A percentile compares a stretch with the other conserved stretches of the same genome.
phyloP scores from a whole-genome alignment of 371 early-diverging fungal species.

The Apophysomyces elegans region DNA sequence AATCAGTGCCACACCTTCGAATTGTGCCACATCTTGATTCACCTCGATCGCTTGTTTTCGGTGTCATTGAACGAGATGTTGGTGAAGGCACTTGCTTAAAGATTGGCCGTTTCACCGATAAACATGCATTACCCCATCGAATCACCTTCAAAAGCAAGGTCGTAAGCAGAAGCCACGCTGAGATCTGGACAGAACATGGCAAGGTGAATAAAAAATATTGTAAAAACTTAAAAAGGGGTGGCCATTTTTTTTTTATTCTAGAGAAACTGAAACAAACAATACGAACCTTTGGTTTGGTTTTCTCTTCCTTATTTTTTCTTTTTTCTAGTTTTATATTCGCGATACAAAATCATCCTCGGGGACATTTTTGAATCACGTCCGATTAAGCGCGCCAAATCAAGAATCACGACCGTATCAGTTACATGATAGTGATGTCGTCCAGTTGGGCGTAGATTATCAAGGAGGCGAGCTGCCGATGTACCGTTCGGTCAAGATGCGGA shows the following conservation, averaged over 20 bases:
- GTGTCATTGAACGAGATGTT: conserved; percentile 77
- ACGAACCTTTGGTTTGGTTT: conserved; percentile 18
- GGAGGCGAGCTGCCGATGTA: conserved; percentile 56
- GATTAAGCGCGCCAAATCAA: conserved; percentile 77
- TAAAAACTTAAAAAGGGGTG: no score
- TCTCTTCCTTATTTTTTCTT: not conserved
- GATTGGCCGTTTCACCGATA: conserved; percentile 78
- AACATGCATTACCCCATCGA: conserved; percentile 38
- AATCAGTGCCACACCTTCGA: conserved; percentile 61
- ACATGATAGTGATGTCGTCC: conserved; percentile 80
- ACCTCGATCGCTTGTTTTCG: conserved; percentile 75
- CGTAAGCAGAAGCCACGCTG: conserved; percentile 82
- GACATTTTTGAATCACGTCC: conserved; percentile 86
- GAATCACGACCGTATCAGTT: conserved; percentile 74
- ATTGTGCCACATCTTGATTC: conserved; percentile 77
- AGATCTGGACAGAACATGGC: conserved; percentile 68
- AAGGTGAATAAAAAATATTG: conserved; percentile 24
- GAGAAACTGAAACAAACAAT: conserved; percentile 14
- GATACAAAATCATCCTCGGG: conserved; percentile 88
- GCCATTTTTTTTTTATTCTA: no score
- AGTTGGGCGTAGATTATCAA: conserved; percentile 88
- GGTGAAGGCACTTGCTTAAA: conserved; percentile 66
- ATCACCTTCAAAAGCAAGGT: conserved; percentile 84
- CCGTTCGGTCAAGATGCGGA: conserved; percentile 35
- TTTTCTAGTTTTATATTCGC: conserved; percentile 70